Evolutionary conservation across 768 basidiomycete genomes (phyloP).

Genomic region (Agrocybe pediades): DNA sequence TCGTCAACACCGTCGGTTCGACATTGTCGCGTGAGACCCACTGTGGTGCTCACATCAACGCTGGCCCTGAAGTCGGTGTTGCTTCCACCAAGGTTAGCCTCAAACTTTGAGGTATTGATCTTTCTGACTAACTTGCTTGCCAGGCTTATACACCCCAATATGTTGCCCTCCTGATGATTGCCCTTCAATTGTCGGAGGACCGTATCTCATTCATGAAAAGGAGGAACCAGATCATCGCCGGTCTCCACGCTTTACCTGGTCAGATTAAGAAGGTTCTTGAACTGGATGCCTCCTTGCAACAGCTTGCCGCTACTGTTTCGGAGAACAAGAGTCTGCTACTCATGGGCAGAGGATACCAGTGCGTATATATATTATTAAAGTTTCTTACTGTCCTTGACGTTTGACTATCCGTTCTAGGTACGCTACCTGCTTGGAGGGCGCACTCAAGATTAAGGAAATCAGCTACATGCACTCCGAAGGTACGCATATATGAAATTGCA

Average conservation of each 20-base stretch:
- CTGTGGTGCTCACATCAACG: conserved; percentile 99
- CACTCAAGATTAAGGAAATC: conserved; percentile 99
- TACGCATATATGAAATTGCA: conserved; percentile 22
- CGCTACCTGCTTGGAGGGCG: conserved; percentile 97
- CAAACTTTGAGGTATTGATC: not conserved
- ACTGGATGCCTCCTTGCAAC: conserved; percentile 74
- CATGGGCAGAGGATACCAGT: conserved; percentile 99
- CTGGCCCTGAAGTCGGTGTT: conserved; percentile 98
- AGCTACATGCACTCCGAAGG: conserved; percentile 89
- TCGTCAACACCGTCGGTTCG: conserved; percentile 98
- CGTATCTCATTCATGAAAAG: conserved; percentile 91
- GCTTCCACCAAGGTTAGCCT: conserved; percentile 88
- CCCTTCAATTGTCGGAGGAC: conserved; percentile 97
- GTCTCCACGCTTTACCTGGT: conserved; percentile 84
- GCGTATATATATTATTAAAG: conserved; percentile 27
- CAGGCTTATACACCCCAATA: conserved; percentile 99
- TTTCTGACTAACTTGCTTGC: conserved; percentile 7
- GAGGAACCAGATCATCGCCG: conserved; percentile 91
- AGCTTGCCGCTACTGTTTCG: conserved; percentile 78
- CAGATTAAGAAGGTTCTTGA: conserved; percentile 89
- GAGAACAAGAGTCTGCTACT: conserved; percentile 87
- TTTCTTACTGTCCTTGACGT: not conserved
- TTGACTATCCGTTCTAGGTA: conserved; percentile 55
- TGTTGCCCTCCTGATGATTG: conserved; percentile 97
- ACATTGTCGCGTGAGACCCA: conserved; percentile 98